Percentiles rank a stretch among this genome's conserved stretches.
These are phyloP conservation scores for Plantago major DNA, from an alignment of 257 asterid species.

Conservation along the genomic window DNA sequence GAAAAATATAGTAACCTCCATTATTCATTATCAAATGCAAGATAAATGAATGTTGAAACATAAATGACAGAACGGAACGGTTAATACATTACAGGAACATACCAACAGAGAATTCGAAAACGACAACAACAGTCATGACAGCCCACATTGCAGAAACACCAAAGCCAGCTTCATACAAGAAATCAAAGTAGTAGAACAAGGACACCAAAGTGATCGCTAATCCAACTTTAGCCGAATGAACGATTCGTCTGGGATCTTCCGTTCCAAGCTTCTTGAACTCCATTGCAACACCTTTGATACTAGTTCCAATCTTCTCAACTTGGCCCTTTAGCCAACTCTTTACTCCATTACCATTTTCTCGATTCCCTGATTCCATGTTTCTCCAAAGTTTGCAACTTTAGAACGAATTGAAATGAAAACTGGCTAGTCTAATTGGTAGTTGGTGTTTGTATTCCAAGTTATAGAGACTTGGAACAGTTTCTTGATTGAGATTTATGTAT, in stretches of 20 bases:
- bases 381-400: not conserved
- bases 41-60: not conserved
- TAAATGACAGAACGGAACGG: not conserved
- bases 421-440: not conserved
- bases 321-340: conserved; percentile 6
- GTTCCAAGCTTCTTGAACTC: conserved; percentile 1
- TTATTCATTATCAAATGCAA: not conserved
- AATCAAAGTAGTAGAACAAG: conserved; percentile 36
- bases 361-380: conserved; percentile 11
- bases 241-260: conserved; percentile 19
- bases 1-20: not conserved
- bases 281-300: not conserved
- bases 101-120: conserved; percentile 42
- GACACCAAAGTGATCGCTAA: conserved; percentile 31
- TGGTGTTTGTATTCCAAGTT: not conserved
- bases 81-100: not conserved
- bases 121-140: conserved; percentile 46
- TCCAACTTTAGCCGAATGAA: conserved; percentile 16
- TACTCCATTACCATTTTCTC: not conserved
- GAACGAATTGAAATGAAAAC: not conserved
- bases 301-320: not conserved
- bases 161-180: conserved; percentile 28
- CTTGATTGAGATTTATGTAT: not conserved
- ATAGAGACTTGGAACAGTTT: not conserved
- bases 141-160: conserved; percentile 49